Evolutionary conservation across 495 filamentous ascomycete genomes (phyloP), one percentile per base, ranked within the genome.

Genomic region (Diplogelasinospora grovesii): DNA sequence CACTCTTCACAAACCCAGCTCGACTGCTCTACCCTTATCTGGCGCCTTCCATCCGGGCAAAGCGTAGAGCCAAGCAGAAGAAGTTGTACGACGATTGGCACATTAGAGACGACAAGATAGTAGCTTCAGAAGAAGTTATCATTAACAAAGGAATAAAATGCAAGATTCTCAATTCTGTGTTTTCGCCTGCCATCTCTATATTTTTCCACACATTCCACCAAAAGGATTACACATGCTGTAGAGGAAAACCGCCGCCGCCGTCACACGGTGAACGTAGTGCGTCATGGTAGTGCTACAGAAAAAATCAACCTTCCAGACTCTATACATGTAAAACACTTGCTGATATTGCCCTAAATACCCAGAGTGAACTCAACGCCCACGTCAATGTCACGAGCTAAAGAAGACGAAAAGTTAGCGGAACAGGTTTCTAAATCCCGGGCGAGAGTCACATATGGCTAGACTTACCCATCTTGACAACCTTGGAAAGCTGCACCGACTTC

Each of bases 401-500:
- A 45, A n/a, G 13, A 16, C 1, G 27, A 38, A 22, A 19, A 25
- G 27, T 56, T 40, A 33, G 4, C 21, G 19, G 7, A 14, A 24
- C 14, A 30, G 28, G 22, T 27, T 35, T 16, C 21, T 22, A 10
- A 41, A 29, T 36, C 51, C 33, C 56, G 42, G 20, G 33, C 29
- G 25, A 44, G 6, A 19, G 11, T 11, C 24, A 34, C 33, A 15
- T 41, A 14, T 24, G 34, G 21, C 19, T 21, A 31, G 35, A 70
- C 80, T 64, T 73, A 84, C 81, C 82, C 86, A 95, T 85, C 79
- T 96, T 97, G 52, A 98, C 93, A 35, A 98, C 85, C 76, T 95
- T 97, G 42, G 87, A 95, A 63, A 98, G 89, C 69, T 98, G 92
- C 56, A 98, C 92, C 2, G 88, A 83, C 75, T 94, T 97, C 78